Evolutionary conservation across 305 asterid species (phyloP).

Genomic region (Fraxinus dipetala): DNA sequence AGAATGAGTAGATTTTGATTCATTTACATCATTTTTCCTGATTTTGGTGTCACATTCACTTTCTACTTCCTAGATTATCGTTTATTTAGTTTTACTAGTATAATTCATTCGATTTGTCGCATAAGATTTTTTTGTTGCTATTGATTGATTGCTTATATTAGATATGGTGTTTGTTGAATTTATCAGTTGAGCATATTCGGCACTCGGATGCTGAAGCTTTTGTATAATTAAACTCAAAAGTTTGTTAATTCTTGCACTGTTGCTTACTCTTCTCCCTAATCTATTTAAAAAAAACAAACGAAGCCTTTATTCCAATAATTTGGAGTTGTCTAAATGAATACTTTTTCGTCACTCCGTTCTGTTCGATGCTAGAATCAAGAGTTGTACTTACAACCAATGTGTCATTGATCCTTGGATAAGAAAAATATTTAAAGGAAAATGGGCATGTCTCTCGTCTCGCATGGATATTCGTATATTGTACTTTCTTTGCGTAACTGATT

Average conservation of each 20-base stretch:
- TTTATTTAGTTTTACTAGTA: background rate
- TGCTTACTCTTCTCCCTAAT: background rate
- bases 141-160: conserved; percentile 10
- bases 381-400: background rate
- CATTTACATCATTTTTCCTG: conserved; percentile 4
- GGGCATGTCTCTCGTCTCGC: background rate
- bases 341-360: background rate
- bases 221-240: background rate
- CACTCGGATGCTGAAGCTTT: conserved; percentile 14
- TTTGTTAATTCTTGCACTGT: background rate
- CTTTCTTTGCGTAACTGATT: background rate
- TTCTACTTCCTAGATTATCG: background rate
- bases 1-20: conserved; percentile 14
- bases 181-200: background rate
- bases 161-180: background rate
- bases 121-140: conserved; percentile 8
- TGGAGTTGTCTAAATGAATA: background rate
- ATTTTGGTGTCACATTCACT: background rate
- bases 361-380: background rate
- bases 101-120: background rate
- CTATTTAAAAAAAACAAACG: background rate
- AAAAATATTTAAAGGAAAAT: background rate
- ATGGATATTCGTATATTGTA: background rate
- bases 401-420: background rate
- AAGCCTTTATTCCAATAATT: background rate